phyloP scores from a whole-genome alignment of 2,329 filamentous ascomycete genomes.

The Diaporthe sp. region DNA sequence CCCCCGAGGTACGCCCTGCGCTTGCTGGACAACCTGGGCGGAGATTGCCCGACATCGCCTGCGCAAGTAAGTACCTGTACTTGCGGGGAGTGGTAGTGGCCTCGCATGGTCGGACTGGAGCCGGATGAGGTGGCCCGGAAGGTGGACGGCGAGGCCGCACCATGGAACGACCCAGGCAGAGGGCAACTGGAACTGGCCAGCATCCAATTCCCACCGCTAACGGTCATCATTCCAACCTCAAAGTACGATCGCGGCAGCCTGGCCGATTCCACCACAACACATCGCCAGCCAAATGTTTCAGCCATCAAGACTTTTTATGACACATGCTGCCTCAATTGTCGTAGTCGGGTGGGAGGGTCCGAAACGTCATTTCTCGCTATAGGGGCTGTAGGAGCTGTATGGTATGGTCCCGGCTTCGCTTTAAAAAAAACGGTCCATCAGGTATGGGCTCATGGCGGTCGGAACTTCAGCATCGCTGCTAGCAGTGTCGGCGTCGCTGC shows the following conservation, averaged over 20 bases:
- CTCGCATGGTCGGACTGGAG: background rate
- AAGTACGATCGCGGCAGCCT: background rate
- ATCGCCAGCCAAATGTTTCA: background rate
- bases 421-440: background rate
- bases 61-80: slow-evolving; percentile 21
- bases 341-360: background rate
- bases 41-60: slow-evolving; percentile 31
- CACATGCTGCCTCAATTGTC: slow-evolving; percentile 10
- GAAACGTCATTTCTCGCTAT: background rate
- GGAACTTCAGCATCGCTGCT: background rate
- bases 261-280: background rate
- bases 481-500: background rate
- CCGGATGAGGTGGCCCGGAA: slow-evolving; percentile 17
- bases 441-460: background rate
- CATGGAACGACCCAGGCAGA: background rate
- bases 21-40: background rate
- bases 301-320: background rate
- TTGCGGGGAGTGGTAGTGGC: slow-evolving; percentile 16
- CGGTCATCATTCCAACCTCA: background rate
- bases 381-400: background rate
- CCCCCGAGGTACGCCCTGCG: background rate
- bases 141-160: background rate
- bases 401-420: background rate
- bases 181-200: background rate
- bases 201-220: background rate